A percentile compares a stretch with the other conserved stretches of the same genome.
Evolutionary conservation across 129 eudicot species (phyloP).

Genomic region (Pittosporum tobira): DNA sequence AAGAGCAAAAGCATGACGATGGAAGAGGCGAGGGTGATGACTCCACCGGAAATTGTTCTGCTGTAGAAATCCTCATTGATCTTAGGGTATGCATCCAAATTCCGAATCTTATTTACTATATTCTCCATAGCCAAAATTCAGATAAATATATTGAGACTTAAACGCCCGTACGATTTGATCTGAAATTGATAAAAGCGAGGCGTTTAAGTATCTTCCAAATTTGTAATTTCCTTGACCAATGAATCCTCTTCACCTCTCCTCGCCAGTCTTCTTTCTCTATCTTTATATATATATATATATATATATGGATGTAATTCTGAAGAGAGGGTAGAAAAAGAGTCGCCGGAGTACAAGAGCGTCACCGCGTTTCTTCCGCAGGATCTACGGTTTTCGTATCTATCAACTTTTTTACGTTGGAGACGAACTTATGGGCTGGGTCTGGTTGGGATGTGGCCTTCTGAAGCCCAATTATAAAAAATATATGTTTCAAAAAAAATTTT

Average conservation of each 20-base stretch:
- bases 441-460: background rate
- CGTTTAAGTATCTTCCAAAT: constrained; percentile 7
- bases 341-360: constrained; percentile 11
- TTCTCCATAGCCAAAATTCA: constrained; percentile 36
- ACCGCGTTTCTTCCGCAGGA: constrained; percentile 13
- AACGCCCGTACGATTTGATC: background rate
- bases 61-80: constrained; percentile 89
- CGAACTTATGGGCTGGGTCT: too few relatives aligned
- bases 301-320: background rate
- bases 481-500: too few relatives aligned
- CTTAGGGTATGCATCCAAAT: constrained; percentile 74
- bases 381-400: constrained; percentile 5
- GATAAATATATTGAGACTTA: background rate
- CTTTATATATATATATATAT: too few relatives aligned
- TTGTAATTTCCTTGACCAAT: background rate
- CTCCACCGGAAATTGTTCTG: constrained; percentile 76
- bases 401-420: too few relatives aligned
- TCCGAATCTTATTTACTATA: constrained; percentile 51
- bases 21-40: constrained; percentile 65
- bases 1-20: constrained; percentile 69
- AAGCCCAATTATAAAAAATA: too few relatives aligned
- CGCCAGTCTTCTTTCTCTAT: background rate
- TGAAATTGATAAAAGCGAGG: constrained; percentile 4
- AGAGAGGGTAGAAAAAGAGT: background rate
- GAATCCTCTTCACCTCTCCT: background rate